These are phyloP conservation scores for Anethum foeniculum DNA, from an alignment of 140 eudicot genomes.

Conservation along the genomic window DNA sequence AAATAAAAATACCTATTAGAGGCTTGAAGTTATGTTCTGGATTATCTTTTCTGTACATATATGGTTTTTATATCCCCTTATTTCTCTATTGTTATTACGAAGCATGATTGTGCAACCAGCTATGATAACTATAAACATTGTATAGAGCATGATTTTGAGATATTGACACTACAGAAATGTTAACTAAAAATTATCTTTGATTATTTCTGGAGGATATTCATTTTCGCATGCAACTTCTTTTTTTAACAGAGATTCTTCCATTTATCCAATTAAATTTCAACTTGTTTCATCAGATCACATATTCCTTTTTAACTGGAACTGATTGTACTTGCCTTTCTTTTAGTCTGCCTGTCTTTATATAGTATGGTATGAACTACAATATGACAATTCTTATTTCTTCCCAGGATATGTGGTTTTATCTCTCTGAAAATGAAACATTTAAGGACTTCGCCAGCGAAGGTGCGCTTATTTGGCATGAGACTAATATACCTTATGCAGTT, in stretches of 20 bases:
- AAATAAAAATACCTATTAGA: not conserved
- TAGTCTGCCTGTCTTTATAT: not conserved
- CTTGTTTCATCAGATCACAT: not conserved
- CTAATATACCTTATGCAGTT: slow-evolving; percentile 89
- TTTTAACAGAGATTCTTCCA: not conserved
- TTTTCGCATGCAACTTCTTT: not conserved
- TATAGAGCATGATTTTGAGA: not conserved
- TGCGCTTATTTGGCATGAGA: slow-evolving; percentile 92
- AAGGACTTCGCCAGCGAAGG: slow-evolving; percentile 68
- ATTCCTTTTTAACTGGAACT: not conserved
- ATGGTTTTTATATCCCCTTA: too few species aligned
- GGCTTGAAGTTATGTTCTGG: not conserved
- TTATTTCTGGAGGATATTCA: not conserved
- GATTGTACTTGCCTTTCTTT: not conserved
- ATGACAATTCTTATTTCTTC: slow-evolving; percentile 13
- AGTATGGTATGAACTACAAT: not conserved
- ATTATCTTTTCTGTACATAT: not conserved
- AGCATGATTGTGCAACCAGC: not conserved
- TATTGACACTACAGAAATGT: not conserved
- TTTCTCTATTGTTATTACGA: not conserved
- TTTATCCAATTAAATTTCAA: not conserved
- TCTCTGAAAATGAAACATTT: slow-evolving; percentile 75
- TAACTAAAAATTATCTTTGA: not conserved
- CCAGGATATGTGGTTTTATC: slow-evolving; percentile 96
- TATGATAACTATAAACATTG: not conserved